Base-by-base conservation (phyloP, 139 green algal genomes). In the Medakamo hakoo region DNA sequence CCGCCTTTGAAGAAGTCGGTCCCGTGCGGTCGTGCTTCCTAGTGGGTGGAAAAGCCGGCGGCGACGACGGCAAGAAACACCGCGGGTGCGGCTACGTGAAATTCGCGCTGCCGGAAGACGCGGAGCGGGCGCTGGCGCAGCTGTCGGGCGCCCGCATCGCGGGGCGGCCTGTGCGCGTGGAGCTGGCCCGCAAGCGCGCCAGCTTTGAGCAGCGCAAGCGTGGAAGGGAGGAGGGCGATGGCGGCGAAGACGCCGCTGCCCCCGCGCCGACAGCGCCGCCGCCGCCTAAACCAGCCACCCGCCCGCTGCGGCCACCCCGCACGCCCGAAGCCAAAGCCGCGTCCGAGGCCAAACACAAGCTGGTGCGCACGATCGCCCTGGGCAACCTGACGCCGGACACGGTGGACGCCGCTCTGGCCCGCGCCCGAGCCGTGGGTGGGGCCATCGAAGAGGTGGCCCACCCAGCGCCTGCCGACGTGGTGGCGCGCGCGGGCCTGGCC, bases 11-110 rank as follows among this genome's bases (percentile, higher is more conserved):
- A 3, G 79, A 86, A 1, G 58, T 96, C 0, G 88, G 88, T 0
- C 88, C 88, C 2, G 77, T 96, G 9, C 78, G 83, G 26, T 74
- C 81, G 20, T 84, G 78, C 57, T 96, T 96, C 60, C 64, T 94
- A 2, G 77, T 96, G 18, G 75, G 74, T 14, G 49, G 49, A n/a
- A 68, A 66, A 28, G 83, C 84, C 68, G 76, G 71, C 3, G 57
- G 59, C 25, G 59, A 65, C 23, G 72, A 66, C 21, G 57, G 60
- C 22, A 40, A 19, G 20, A 52, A 55, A 27, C 71, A 81, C 58
- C 77, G 74, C 40, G 89, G 89, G 26, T 92, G 82, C 59, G 88
- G 85, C 25, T 95, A 93, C 57, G 87, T 95, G 49, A 70, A 85
- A 31, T 96, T 83, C 76, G 81, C 89, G 0, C 58, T 96, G 48